phyloP scores from a whole-genome alignment of 345 rosid genomes.

The Kernera saxatilis region DNA sequence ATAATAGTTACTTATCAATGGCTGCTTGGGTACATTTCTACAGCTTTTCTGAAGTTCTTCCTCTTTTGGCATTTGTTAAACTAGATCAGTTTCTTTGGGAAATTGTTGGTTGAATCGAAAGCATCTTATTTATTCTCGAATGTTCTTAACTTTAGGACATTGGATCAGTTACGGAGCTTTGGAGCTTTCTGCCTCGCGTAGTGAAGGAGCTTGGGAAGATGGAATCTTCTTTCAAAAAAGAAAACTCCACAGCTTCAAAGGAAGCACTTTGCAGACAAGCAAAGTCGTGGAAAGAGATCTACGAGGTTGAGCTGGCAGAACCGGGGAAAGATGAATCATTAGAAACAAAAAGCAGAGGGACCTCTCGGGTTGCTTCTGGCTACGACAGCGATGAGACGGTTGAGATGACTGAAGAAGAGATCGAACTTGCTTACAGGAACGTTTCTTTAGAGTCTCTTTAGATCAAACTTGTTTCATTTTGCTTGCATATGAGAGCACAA shows the following conservation, averaged over 20 bases:
- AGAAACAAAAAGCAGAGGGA: constrained; percentile 19
- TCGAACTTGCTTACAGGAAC: constrained; percentile 46
- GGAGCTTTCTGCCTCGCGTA: constrained; percentile 83
- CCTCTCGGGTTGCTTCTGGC: constrained; percentile 18
- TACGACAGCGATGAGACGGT: constrained; percentile 84
- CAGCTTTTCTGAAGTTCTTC: background rate
- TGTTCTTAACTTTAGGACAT: constrained; percentile 42
- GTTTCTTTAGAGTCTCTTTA: constrained; percentile 30
- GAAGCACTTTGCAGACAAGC: constrained; percentile 53
- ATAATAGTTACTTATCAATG: background rate
- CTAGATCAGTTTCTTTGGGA: background rate
- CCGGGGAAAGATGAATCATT: constrained; percentile 23
- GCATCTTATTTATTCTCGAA: background rate
- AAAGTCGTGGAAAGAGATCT: constrained; percentile 50
- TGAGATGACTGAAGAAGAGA: constrained; percentile 93
- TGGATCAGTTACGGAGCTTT: constrained; percentile 49
- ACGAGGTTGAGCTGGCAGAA: constrained; percentile 46
- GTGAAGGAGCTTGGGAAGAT: constrained; percentile 66
- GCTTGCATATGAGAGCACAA: background rate
- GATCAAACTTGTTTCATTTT: constrained; percentile 2
- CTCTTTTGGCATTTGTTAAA: constrained; percentile 4
- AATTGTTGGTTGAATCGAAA: background rate
- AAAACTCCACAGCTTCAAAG: constrained; percentile 33
- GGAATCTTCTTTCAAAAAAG: constrained; percentile 23
- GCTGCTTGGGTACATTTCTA: background rate